phyloP scores from a whole-genome alignment of 352 stramenopile genomes.

The Pythium guiyangense region DNA sequence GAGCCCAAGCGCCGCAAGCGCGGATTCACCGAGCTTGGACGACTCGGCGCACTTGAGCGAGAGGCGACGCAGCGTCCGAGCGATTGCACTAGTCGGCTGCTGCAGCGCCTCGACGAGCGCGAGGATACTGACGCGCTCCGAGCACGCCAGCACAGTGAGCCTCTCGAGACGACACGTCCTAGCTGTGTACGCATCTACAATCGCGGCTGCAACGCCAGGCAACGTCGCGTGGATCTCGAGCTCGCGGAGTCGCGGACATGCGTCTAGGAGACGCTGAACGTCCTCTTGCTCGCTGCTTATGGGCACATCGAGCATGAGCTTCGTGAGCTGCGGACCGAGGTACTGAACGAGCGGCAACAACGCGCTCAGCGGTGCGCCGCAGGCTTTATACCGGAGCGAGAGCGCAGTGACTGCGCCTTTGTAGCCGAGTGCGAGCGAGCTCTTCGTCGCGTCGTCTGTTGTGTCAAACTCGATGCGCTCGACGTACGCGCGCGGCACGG shows the following conservation, averaged over 20 bases:
- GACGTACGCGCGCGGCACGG: not conserved
- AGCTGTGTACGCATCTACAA: not conserved
- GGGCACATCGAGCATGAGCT: not conserved
- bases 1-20: not conserved
- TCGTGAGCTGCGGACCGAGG: not conserved
- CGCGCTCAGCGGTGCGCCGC: not conserved
- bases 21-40: not conserved
- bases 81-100: not conserved
- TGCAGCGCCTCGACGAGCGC: too few species aligned
- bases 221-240: not conserved
- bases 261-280: not conserved
- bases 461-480: not conserved
- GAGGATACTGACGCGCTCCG: not conserved
- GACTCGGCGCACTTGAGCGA: not conserved
- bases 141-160: not conserved
- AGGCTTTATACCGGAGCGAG: not conserved
- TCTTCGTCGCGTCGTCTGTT: not conserved
- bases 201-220: not conserved
- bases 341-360: not conserved
- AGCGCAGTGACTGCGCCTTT: not conserved
- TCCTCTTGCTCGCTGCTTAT: not conserved
- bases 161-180: not conserved
- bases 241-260: not conserved
- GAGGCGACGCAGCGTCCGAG: not conserved
- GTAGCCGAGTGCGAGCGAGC: constrained; percentile 1